These are phyloP conservation scores for Mycena amicta DNA, from an alignment of 768 basidiomycete species.

Conservation along the genomic window DNA sequence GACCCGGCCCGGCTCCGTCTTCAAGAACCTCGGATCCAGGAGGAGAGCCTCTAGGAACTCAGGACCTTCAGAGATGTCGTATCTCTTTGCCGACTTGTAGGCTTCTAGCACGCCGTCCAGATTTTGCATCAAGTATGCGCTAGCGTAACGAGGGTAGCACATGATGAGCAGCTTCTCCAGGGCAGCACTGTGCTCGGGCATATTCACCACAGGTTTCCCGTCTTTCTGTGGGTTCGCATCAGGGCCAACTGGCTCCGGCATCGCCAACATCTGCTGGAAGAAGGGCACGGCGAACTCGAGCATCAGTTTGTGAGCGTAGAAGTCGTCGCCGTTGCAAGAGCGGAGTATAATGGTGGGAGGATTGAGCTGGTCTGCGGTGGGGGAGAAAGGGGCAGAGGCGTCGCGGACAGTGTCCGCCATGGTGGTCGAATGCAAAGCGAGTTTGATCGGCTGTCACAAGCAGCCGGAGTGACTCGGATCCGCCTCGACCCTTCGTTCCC, in stretches of 20 bases:
- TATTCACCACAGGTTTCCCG: neutral
- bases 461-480: too few relatives aligned
- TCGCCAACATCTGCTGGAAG: conserved; percentile 19
- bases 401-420: neutral
- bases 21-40: neutral
- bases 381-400: neutral
- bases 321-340: conserved; percentile 29
- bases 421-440: neutral
- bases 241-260: conserved; percentile 28
- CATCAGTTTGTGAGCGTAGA: conserved; percentile 30
- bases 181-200: neutral
- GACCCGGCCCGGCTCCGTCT: neutral
- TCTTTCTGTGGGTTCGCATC: conserved; percentile 15
- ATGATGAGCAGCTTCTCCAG: neutral
- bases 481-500: too few relatives aligned
- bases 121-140: neutral
- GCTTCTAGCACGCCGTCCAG: conserved; percentile 1
- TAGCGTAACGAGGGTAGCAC: neutral
- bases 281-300: conserved; percentile 32
- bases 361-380: neutral
- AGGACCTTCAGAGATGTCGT: neutral
- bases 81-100: neutral
- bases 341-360: conserved; percentile 27
- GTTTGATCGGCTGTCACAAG: too few relatives aligned
- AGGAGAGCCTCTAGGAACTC: neutral